Conservation (phyloP, 1,284 basidiomycete genomes). For the Somion occarium region DNA sequence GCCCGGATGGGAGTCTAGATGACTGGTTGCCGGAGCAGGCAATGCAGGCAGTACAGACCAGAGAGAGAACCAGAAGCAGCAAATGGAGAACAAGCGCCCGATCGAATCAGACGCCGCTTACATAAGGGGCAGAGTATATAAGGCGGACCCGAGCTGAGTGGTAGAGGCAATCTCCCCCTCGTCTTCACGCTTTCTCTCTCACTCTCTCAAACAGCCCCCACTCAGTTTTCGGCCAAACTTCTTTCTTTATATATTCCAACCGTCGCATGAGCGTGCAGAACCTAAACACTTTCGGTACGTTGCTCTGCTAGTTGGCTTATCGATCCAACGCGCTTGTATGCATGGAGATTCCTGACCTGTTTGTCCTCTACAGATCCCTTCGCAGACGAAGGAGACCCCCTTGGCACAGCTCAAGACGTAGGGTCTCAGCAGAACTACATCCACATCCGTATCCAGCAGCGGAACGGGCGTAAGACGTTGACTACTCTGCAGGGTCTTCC, state of each 20-base stretch:
- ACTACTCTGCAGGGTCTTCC: slow-evolving; percentile 97
- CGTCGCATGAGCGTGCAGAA: slow-evolving; percentile 93
- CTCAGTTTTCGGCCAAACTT: slow-evolving; percentile 38
- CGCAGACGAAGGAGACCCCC: slow-evolving; percentile 84
- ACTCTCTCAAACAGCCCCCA: slow-evolving; percentile 29
- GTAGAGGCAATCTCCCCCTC: slow-evolving; percentile 23
- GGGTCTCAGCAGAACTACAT: slow-evolving; percentile 86
- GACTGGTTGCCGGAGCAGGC: not conserved
- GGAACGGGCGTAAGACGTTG: slow-evolving; percentile 98
- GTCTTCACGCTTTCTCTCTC: slow-evolving; percentile 24
- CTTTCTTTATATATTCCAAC: slow-evolving; percentile 24
- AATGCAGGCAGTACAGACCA: not conserved
- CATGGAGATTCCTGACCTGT: slow-evolving; percentile 3
- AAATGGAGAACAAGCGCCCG: slow-evolving; percentile 3
- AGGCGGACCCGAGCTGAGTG: slow-evolving; percentile 11
- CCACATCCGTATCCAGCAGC: slow-evolving; percentile 97
- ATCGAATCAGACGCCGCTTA: slow-evolving; percentile 18
- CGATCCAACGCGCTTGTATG: slow-evolving; percentile 24
- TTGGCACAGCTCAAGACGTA: slow-evolving; percentile 69
- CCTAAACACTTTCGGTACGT: slow-evolving; percentile 73
- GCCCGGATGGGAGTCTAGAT: not conserved
- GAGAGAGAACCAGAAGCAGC: slow-evolving; percentile 4
- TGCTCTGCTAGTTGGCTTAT: slow-evolving; percentile 22
- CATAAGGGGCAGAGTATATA: slow-evolving; percentile 24
- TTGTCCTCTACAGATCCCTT: slow-evolving; percentile 71